Evolutionary conservation across 1,139 yeast species (phyloP), one percentile per base, ranked within the genome.

Genomic region (Candida mesenterica): DNA sequence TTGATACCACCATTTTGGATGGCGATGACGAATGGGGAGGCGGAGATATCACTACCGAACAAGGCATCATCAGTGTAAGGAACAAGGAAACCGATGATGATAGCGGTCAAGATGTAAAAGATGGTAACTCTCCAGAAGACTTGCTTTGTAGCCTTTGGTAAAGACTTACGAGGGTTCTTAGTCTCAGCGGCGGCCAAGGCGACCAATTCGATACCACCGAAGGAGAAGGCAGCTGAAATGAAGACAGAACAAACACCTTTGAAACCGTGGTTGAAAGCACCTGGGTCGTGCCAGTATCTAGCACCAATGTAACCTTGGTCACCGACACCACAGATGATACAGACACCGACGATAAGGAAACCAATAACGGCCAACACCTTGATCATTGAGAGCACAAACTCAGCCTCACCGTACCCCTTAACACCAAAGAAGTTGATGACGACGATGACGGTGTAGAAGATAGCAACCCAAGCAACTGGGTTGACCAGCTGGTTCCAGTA

Each of bases 361-460:
- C 56, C 55, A 48, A 56, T 25, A 32, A 53, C 49, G 18, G 56
- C 50, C 12, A 52, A 26, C 12, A 59, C 52, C 39, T 61, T 61
- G 38, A 59, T 38, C 13, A 58, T 28, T 16, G 74, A 72, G 38
- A 71, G 70, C 33, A 53, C 49, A 41, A 71, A 72, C 41, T 72
- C 77, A 17, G 66, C 61, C 49, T 75, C 78, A 47, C 81, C 81
- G 46, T 70, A 75, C 39, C 64, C 65, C 45, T 63, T 63, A 36
- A 75, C 77, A 17, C 77, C 73, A 31, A 66, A 55, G 37, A 65
- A 62, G 51, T 75, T 76, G 28, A 70, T 52, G 4, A 52, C 49
- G 18, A 65, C 53, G 19, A 73, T 61, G 5, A 67, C 51, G 3
- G 62, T 61, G 46, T 70, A 61, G 45, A 75, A 69, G 23, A 75